Conservation (phyloP, 2,329 filamentous ascomycete genomes). For the Phialophora tarda region DNA sequence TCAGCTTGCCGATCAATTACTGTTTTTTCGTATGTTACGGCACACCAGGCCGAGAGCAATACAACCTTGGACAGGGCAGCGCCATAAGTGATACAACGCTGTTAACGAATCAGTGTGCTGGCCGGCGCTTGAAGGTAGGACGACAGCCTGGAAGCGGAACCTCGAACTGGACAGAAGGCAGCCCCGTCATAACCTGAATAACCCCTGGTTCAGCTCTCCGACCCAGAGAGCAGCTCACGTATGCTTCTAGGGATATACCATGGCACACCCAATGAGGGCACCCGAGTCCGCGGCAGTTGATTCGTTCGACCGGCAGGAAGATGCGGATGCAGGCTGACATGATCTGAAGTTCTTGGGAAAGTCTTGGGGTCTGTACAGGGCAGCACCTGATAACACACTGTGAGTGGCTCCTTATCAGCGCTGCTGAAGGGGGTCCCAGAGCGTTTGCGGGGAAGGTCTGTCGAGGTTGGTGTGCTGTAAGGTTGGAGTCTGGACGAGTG, state of each 20-base stretch:
- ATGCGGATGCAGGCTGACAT: conserved; percentile 32
- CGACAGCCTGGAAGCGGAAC: neutral
- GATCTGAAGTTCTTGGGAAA: conserved; percentile 19
- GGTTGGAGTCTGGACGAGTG: neutral
- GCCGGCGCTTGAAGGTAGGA: neutral
- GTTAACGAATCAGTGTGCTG: conserved; percentile 1
- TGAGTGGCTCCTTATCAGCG: neutral
- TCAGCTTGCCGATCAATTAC: conserved; percentile 12
- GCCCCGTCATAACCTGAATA: neutral
- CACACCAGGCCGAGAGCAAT: conserved; percentile 5
- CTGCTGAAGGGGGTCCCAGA: neutral
- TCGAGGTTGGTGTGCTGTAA: neutral
- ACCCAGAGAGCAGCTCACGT: neutral
- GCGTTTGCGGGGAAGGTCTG: neutral
- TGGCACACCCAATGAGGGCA: neutral
- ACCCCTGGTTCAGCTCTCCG: neutral
- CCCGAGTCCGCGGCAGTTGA: neutral
- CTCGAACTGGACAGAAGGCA: neutral
- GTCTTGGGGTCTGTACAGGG: conserved; percentile 1
- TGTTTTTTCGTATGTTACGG: neutral
- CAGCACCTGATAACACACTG: neutral
- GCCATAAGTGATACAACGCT: conserved; percentile 19
- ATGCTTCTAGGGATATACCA: neutral
- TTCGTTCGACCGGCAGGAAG: neutral
- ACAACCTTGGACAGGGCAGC: conserved; percentile 19